These are phyloP conservation scores for Claviceps paspali DNA, from an alignment of 2,329 filamentous ascomycete genomes.

Conservation along the genomic window DNA sequence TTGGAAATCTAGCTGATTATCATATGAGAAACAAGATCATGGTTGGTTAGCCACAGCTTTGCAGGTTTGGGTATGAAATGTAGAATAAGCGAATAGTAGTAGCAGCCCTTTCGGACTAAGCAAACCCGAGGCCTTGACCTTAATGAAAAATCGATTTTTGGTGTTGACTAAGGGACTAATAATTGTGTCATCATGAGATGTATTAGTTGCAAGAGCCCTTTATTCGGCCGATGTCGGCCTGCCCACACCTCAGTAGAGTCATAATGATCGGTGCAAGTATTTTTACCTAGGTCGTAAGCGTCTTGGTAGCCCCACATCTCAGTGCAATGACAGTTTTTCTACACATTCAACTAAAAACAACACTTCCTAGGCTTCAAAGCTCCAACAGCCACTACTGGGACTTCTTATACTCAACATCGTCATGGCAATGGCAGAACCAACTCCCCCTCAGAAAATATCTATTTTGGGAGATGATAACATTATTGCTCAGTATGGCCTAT, in stretches of 20 bases:
- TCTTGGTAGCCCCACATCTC: not conserved
- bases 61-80: no score
- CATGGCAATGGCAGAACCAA: constrained; percentile 13
- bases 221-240: constrained; percentile 4
- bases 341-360: not conserved
- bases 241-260: constrained; percentile 4
- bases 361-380: not conserved
- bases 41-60: no score
- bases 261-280: no score
- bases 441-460: constrained; percentile 44
- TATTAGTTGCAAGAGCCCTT: not conserved
- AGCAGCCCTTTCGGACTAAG: no score
- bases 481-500: constrained; percentile 80
- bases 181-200: not conserved
- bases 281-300: not conserved
- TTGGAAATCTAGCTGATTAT: constrained; percentile 5
- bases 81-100: no score
- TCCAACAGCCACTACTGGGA: not conserved
- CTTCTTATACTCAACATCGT: constrained; percentile 2
- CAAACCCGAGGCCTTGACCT: no score
- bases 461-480: constrained; percentile 87
- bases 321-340: not conserved
- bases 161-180: no score
- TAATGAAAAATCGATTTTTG: no score
- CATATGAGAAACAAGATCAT: not conserved